Evolutionary conservation across 2,329 filamentous ascomycete genomes (phyloP), one percentile per base, ranked within the genome.

Genomic region (Colletotrichum destructivum): DNA sequence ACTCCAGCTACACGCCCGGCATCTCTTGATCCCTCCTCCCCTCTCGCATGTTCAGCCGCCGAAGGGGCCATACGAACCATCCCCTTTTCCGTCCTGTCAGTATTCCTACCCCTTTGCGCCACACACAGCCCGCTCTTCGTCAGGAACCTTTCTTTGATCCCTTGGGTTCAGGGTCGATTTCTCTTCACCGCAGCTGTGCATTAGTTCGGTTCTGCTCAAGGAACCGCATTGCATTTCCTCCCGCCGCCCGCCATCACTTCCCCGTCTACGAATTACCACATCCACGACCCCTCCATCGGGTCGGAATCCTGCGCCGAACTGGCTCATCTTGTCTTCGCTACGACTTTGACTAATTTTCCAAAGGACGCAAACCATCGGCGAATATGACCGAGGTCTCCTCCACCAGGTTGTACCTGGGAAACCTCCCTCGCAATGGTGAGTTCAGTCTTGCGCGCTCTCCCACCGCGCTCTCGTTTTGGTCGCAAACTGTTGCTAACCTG

Each of bases 321-420:
- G 54, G 26, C 44, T 23, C 61, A 63, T n/a, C 40, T 44, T 26
- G 40, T 38, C 31, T 44, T 44, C n/a, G 16, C 31, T 26, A n/a
- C 64, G 26, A 26, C 31, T 57, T 21, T 59, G 54, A 65, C 55
- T 65, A 47, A 70, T 46, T 49, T 46, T 9, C 31, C 40, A 52
- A 62, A 62, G 55, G 55, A 63, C 61, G 23, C 47, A 47, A 47
- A 12, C 77, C 15, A 31, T 54, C 40, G 12, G 76, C 77, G 81
- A 88, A 84, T 82, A 95, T 94, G 90, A 92, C 91, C 79, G 94
- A 98, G 86, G 96, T 98, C 77, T 98, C 95, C 75, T 93, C 93
- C 77, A 98, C 96, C 81, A 91, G 96, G 86, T 93, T 98, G 78
- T 99, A 98, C 87, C 88, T 98, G 86, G 96, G 96, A 85, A 98